Conservation (phyloP, 2,329 filamentous ascomycete species). For the Ramularia endophylla region DNA sequence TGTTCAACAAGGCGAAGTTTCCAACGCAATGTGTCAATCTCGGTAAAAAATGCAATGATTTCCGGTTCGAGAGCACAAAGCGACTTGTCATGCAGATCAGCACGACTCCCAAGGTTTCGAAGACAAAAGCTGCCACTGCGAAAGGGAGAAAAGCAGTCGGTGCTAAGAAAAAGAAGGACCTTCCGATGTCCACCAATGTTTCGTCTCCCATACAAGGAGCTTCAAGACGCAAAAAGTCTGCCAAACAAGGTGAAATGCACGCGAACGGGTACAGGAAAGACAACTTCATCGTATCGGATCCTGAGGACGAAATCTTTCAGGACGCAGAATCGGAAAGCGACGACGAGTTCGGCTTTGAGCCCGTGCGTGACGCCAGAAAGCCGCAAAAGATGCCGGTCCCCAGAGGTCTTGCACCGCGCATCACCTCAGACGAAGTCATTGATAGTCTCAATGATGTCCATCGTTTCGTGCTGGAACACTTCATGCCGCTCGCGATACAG, state of each 20-base stretch:
- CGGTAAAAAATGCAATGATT: slow-evolving; percentile 43
- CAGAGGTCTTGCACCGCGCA: slow-evolving; percentile 50
- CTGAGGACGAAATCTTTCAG: slow-evolving; percentile 25
- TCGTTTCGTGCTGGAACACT: slow-evolving; percentile 56
- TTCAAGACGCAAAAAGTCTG: slow-evolving; percentile 32
- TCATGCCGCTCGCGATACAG: slow-evolving; percentile 57
- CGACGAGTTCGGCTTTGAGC: slow-evolving; percentile 44
- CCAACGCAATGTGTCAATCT: slow-evolving; percentile 64
- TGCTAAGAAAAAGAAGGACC: slow-evolving; percentile 36
- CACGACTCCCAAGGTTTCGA: slow-evolving; percentile 21
- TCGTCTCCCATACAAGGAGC: slow-evolving; percentile 56
- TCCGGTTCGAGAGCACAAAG: slow-evolving; percentile 37
- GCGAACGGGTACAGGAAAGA: slow-evolving; percentile 32
- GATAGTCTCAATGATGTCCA: slow-evolving; percentile 54
- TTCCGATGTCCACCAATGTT: slow-evolving; percentile 60
- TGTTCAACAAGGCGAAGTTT: slow-evolving; percentile 51
- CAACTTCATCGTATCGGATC: slow-evolving; percentile 32
- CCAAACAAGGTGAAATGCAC: slow-evolving; percentile 23
- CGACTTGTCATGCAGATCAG: slow-evolving; percentile 50
- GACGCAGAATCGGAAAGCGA: slow-evolving; percentile 37
- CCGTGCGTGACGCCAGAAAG: slow-evolving; percentile 28
- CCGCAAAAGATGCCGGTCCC: slow-evolving; percentile 31
- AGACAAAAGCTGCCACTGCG: slow-evolving; percentile 28
- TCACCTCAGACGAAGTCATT: slow-evolving; percentile 52
- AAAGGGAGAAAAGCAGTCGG: slow-evolving; percentile 29